Evolutionary conservation across 2,329 filamentous ascomycete species (phyloP).

Genomic region (Monilinia fructigena): DNA sequence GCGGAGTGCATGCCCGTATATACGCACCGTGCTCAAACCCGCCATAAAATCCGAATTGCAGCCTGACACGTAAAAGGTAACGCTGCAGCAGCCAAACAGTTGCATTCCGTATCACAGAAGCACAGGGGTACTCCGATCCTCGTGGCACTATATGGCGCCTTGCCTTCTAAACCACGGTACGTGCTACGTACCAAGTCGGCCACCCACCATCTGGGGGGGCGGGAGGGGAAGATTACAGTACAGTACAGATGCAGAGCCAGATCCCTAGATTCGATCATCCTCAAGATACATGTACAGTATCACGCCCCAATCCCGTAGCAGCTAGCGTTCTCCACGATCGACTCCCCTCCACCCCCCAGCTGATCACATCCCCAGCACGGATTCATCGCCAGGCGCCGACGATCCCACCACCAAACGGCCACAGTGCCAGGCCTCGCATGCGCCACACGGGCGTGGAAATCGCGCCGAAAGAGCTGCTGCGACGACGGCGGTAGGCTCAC

Average conservation of each 20-base stretch:
- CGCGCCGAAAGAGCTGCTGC: neutral
- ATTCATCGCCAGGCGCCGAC: neutral
- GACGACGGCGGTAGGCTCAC: no score
- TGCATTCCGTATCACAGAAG: neutral
- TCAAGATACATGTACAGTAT: neutral
- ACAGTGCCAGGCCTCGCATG: neutral
- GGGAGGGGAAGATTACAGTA: no score
- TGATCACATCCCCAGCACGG: constrained; percentile 3
- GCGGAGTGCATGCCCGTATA: constrained; percentile 16
- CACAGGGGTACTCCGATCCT: constrained; percentile 1
- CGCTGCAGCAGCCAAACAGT: neutral
- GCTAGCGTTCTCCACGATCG: constrained; percentile 9
- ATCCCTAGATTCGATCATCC: neutral
- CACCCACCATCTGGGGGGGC: no score
- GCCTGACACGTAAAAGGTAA: constrained; percentile 24
- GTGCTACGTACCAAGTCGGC: no score
- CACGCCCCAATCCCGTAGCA: neutral
- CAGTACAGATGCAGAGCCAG: neutral
- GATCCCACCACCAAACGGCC: neutral
- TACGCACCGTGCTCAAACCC: neutral
- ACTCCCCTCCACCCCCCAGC: neutral
- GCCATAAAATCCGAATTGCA: constrained; percentile 20
- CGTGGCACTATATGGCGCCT: constrained; percentile 11
- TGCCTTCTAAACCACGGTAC: neutral
- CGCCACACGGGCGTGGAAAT: neutral